phyloP scores from a whole-genome alignment of 2,329 filamentous ascomycete genomes.

The Hypoxylon sp. region DNA sequence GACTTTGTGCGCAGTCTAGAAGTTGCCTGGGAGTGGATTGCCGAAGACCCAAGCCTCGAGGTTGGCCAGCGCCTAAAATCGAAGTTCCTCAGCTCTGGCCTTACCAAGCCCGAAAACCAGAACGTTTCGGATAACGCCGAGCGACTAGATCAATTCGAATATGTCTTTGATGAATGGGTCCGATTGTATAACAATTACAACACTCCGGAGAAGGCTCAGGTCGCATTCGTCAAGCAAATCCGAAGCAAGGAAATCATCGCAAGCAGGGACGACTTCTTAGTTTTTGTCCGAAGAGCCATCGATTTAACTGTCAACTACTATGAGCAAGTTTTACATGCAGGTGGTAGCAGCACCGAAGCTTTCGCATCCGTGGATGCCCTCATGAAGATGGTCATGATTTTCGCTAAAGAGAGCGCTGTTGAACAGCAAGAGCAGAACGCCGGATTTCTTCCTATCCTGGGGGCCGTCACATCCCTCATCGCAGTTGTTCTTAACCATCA shows the following conservation, averaged over 20 bases:
- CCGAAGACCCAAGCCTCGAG: conserved; percentile 76
- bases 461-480: conserved; percentile 82
- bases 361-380: conserved; percentile 82
- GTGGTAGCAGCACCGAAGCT: conserved; percentile 70
- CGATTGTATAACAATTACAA: conserved; percentile 84
- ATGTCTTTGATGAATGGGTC: conserved; percentile 97
- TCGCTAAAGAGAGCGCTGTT: conserved; percentile 80
- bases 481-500: conserved; percentile 89
- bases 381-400: conserved; percentile 81
- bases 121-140: conserved; percentile 70
- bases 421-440: conserved; percentile 70
- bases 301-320: conserved; percentile 84
- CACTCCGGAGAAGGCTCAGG: conserved; percentile 78
- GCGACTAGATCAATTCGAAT: conserved; percentile 88
- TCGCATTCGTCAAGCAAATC: conserved; percentile 87
- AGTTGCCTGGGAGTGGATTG: conserved; percentile 84
- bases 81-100: conserved; percentile 65
- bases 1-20: conserved; percentile 90
- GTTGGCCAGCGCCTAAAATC: conserved; percentile 80
- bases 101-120: conserved; percentile 60
- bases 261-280: conserved; percentile 80
- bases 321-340: conserved; percentile 77
- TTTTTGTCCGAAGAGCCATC: conserved; percentile 85
- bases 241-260: conserved; percentile 81
- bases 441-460: conserved; percentile 79